Evolutionary conservation across 2,329 filamentous ascomycete species (phyloP), one percentile per base, ranked within the genome.

Genomic region (Nannizziopsis arthrosporioides): DNA sequence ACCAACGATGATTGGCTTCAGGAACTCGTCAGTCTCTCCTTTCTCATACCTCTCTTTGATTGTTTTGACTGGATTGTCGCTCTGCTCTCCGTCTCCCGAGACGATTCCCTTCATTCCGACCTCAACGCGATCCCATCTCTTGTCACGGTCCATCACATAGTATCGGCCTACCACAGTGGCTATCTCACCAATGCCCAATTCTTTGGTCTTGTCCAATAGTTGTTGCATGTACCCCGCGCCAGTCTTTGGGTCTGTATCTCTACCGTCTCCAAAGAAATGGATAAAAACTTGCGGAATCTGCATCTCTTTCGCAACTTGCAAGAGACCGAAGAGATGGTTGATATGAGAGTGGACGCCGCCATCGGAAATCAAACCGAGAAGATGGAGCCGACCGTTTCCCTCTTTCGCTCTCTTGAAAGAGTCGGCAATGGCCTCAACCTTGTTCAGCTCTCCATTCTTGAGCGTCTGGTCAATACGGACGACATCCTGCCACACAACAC

Each of bases 71-170:
- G 88, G 86, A 66, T 98, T 92, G 40, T 76, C 78, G 67, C 80
- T 85, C 51, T 81, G 78, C 68, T 95, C 88, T 51, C 92, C 92
- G 68, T 95, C 86, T 51, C 92, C 90, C 10, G 78, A 73, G 40
- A 94, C 73, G 59, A 98, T 65, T 51, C 86, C 92, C 71, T 92
- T 90, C 65, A 98, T 73, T 57, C 84, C 92, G 57, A 94, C 61
- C 73, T 95, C 86, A 57, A 94, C 76, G 64, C 92, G 80, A 64
- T 98, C 92, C 92, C 92, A 98, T 67, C 92, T 81, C 86, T 96
- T 96, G 69, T 98, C 92, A 58, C 92, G 89, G 74, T 98, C 92
- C 92, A 98, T 98, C 69, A 88, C 87, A 68, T 85, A 98, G 81
- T 96, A 98, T 58, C 90, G 82, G 52, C 92, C 92, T 52, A 96